Percentiles rank a stretch among this genome's conserved stretches.
Conservation (phyloP, 768 basidiomycete genomes). For the Floccularia luteovirens region DNA sequence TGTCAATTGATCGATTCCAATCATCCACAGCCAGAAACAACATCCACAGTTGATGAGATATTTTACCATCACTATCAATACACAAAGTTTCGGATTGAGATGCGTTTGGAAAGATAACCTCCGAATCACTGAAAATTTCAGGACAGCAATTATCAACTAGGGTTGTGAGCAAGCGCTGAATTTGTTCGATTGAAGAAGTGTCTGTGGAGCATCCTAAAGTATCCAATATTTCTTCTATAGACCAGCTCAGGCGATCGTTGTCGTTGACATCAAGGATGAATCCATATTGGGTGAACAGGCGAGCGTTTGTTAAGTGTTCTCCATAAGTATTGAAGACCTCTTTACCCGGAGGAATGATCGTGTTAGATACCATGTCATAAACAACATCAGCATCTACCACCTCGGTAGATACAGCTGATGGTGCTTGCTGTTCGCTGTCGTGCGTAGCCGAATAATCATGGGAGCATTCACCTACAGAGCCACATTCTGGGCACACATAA, state of each 20-base stretch:
- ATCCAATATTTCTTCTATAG: constrained; percentile 3
- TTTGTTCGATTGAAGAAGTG: too few relatives aligned
- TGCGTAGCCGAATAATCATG: constrained; percentile 51
- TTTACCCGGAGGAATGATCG: constrained; percentile 34
- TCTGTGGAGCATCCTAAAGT: background rate
- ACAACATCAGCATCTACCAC: constrained; percentile 21
- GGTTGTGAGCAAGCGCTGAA: too few relatives aligned
- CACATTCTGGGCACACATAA: constrained; percentile 67
- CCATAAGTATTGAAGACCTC: constrained; percentile 80
- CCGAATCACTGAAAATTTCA: too few relatives aligned
- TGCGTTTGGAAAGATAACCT: too few relatives aligned
- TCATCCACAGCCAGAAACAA: constrained; percentile 11
- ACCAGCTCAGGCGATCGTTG: constrained; percentile 47
- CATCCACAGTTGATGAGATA: constrained; percentile 45
- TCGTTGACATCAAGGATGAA: constrained; percentile 72
- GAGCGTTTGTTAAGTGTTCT: constrained; percentile 54
- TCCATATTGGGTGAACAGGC: constrained; percentile 64
- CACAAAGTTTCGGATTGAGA: constrained; percentile 18
- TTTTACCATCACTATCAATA: constrained; percentile 42
- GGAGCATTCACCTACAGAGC: constrained; percentile 56
- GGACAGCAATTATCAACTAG: too few relatives aligned
- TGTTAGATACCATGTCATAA: constrained; percentile 66
- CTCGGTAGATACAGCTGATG: background rate
- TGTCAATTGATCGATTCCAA: too few relatives aligned
- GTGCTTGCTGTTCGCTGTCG: constrained; percentile 7